Percentiles rank a stretch among this genome's conserved stretches.
Evolutionary conservation across 148 eudicot species (phyloP).

Genomic region (Amaranthus hypochondriacus): DNA sequence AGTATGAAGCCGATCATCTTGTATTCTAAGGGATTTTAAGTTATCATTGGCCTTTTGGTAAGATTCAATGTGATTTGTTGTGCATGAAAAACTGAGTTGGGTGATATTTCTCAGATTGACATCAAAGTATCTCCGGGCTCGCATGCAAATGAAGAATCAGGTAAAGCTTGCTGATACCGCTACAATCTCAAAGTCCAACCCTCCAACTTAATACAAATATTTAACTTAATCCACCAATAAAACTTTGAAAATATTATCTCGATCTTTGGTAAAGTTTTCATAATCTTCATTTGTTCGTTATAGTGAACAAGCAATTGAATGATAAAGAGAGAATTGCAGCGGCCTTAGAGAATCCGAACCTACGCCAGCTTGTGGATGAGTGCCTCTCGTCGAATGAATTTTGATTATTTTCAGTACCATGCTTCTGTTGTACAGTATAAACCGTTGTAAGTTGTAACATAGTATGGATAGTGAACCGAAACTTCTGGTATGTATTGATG

Average conservation of each 20-base stretch:
- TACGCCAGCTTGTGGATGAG: constrained; percentile 82
- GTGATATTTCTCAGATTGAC: constrained; percentile 52
- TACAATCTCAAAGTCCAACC: not conserved
- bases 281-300: constrained; percentile 10
- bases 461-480: not conserved
- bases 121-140: constrained; percentile 92
- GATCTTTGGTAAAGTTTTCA: not conserved
- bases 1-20: no score
- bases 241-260: not conserved
- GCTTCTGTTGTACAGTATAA: constrained; percentile 14
- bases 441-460: constrained; percentile 15
- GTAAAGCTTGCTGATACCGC: constrained; percentile 28
- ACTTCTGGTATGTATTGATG: constrained; percentile 3
- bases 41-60: no score
- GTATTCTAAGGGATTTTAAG: no score
- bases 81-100: constrained; percentile 2
- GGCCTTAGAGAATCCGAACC: constrained; percentile 76
- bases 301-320: constrained; percentile 90
- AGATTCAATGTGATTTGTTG: not conserved
- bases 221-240: not conserved
- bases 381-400: constrained; percentile 65
- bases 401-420: constrained; percentile 18
- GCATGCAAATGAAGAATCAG: constrained; percentile 88
- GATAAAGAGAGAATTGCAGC: constrained; percentile 94
- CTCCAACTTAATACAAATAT: not conserved